phyloP scores from a whole-genome alignment of 2,329 filamentous ascomycete species.

The Apiospora rasikravindrae region DNA sequence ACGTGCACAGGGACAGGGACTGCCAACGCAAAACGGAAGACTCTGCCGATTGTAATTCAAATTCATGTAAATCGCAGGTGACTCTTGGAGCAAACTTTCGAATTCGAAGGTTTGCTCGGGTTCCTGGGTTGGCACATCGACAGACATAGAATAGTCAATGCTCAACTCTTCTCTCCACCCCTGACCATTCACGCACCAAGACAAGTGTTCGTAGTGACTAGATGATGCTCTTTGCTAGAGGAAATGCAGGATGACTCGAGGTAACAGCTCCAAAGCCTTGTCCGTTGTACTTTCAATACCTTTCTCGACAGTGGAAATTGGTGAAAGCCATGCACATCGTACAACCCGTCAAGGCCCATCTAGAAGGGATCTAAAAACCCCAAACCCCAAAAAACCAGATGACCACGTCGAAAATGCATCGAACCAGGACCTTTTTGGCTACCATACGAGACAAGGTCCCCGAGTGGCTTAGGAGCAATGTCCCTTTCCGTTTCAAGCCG shows the following conservation, averaged over 20 bases:
- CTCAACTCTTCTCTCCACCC: no score
- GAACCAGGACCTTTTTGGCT: neutral
- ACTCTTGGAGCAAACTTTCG: neutral
- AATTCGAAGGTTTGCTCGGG: neutral
- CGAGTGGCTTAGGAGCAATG: neutral
- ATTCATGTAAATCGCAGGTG: neutral
- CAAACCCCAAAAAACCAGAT: neutral
- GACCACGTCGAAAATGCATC: neutral
- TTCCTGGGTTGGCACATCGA: no score
- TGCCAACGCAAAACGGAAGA: constrained; percentile 20
- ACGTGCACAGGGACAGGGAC: constrained; percentile 12
- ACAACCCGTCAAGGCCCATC: neutral
- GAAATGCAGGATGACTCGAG: no score
- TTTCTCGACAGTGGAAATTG: no score
- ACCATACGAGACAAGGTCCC: neutral
- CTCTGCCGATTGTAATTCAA: constrained; percentile 18
- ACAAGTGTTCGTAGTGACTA: no score
- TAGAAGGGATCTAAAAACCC: neutral
- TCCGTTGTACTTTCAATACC: no score
- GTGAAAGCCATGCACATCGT: no score
- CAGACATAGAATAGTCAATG: no score
- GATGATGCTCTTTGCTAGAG: no score
- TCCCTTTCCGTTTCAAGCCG: neutral
- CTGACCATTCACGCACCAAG: no score
- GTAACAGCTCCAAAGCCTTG: no score